Percentiles rank a stretch among this genome's conserved stretches.
Evolutionary conservation across 805 yeast genomes (phyloP).

Genomic region (Candida verbasci): DNA sequence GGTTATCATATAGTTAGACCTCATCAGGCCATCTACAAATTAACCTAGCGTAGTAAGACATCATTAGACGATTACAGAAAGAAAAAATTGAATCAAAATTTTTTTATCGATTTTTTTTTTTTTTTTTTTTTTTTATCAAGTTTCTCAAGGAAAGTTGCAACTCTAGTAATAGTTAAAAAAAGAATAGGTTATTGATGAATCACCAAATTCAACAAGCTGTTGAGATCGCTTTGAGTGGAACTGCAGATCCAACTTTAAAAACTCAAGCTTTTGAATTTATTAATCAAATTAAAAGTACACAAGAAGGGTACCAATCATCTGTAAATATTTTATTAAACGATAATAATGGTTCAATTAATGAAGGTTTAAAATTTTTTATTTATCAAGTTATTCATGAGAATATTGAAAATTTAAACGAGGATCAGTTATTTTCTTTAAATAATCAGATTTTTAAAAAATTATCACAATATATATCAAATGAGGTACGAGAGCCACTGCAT

Average conservation of each 20-base stretch:
- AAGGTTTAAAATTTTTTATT: conserved; percentile 60
- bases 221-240: conserved; percentile 70
- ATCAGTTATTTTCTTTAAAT: conserved; percentile 45
- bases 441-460: conserved; percentile 45
- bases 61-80: not conserved
- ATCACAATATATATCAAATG: conserved; percentile 15
- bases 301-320: conserved; percentile 54
- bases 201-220: conserved; percentile 86
- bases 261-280: conserved; percentile 52
- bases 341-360: conserved; percentile 27
- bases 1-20: too few species aligned
- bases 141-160: conserved; percentile 3
- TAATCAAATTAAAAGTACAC: conserved; percentile 48
- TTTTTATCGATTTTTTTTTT: not conserved
- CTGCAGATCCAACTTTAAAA: conserved; percentile 57
- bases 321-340: conserved; percentile 39
- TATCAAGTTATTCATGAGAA: conserved; percentile 66
- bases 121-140: conserved; percentile 3
- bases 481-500: conserved; percentile 25
- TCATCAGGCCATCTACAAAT: too few species aligned
- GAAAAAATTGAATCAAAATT: not conserved
- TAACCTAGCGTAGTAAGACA: too few species aligned
- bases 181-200: conserved; percentile 27
- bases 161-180: too few species aligned
- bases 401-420: conserved; percentile 39